Evolutionary conservation across 345 rosid species (phyloP), one percentile per base, ranked within the genome.

Genomic region (Gossypium mustelinum): DNA sequence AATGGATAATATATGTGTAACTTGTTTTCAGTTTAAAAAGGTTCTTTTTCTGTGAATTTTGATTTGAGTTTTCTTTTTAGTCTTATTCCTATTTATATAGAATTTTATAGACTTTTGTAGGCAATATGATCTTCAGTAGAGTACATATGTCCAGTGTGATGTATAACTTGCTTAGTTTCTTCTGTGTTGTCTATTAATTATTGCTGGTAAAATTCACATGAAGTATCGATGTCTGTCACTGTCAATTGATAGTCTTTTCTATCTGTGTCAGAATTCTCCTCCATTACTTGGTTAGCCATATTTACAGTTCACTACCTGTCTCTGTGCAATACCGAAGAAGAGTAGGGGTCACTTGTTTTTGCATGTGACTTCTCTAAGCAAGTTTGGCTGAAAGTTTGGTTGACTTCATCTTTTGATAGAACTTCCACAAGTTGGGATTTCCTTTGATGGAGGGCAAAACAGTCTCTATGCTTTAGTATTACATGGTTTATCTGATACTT

Each of bases 381-480:
- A 55, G 59, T 55, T 55, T 55, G 51, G 59, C 25, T 9, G 20
- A 55, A 55, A n/a, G 58, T 55, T n/a, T 17, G 14, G 3, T 55
- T 55, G 9, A 55, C 25, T 55, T 55, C 12, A n/a, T 55, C 24
- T 63, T 22, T 87, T 88, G 18, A 18, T 55, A 47, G 12, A 47
- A 47, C 51, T 47, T 47, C 13, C 51, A 11, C 9, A 47, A 34
- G 41, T 34, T 11, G 9, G 67, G 16, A 44, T 34, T 25, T 68
- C 72, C 39, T 50, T 14, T 50, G 14, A 68, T 8, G 44, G 16
- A 48, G 58, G 22, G 44, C 14, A 13, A 50, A 50, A 25, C 44
- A 25, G 51, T 68, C 73, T 48, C 44, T 69, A 2, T 48, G 44
- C 22, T 34, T 25, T 68, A 58, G 44, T 2, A 24, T 24, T 13